Conservation (phyloP, 2,329 filamentous ascomycete genomes). For the Podosphaera leucotricha region DNA sequence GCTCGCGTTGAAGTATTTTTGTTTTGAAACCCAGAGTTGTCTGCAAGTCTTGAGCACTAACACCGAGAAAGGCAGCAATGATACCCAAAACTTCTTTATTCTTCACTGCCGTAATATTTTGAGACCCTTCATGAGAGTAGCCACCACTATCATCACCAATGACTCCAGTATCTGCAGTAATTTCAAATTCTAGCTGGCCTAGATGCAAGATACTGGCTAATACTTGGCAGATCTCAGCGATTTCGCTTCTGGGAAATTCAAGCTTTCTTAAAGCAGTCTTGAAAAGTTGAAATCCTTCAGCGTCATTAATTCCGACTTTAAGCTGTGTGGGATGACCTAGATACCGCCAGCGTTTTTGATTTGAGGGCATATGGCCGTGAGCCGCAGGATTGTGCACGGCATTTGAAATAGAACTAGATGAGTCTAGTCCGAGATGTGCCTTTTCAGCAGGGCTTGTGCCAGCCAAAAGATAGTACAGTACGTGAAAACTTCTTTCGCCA, state of each 20-base stretch:
- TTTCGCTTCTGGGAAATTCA: conserved; percentile 79
- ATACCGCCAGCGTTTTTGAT: conserved; percentile 81
- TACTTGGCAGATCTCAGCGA: conserved; percentile 91
- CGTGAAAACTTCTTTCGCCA: conserved; percentile 88
- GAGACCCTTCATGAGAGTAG: conserved; percentile 83
- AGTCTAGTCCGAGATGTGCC: conserved; percentile 45
- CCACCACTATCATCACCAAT: conserved; percentile 81
- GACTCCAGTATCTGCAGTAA: conserved; percentile 52
- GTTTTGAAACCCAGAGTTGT: conserved; percentile 84
- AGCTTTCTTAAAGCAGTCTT: conserved; percentile 86
- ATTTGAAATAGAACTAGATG: conserved; percentile 21
- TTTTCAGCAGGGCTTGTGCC: conserved; percentile 84
- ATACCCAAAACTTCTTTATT: conserved; percentile 78
- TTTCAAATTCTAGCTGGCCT: conserved; percentile 85
- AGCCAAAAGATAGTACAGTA: conserved; percentile 82
- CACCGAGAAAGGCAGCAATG: conserved; percentile 83
- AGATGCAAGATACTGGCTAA: conserved; percentile 90
- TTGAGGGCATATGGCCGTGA: conserved; percentile 20
- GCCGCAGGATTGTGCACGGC: conserved; percentile 19
- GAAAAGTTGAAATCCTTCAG: conserved; percentile 90
- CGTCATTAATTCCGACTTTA: conserved; percentile 90
- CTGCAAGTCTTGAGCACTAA: conserved; percentile 60
- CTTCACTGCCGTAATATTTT: conserved; percentile 65
- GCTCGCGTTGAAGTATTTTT: conserved; percentile 84
- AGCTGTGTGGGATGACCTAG: conserved; percentile 89